Conservation (phyloP, 2,329 filamentous ascomycete species). For the Nigrograna mackinnonii region DNA sequence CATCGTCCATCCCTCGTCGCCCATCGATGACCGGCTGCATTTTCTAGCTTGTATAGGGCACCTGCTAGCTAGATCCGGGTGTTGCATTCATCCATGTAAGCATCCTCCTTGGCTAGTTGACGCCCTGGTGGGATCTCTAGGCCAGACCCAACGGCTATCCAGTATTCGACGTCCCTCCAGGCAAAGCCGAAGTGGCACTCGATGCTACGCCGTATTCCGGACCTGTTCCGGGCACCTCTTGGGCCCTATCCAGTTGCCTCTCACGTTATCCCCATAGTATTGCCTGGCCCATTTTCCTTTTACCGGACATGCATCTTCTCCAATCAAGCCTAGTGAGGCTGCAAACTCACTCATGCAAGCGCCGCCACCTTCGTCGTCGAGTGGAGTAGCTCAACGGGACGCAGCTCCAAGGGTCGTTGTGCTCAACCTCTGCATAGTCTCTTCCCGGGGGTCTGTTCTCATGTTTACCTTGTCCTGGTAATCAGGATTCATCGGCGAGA, state of each 20-base stretch:
- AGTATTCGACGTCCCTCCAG: no score
- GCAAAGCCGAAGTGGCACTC: no score
- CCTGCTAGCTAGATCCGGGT: slow-evolving; percentile 27
- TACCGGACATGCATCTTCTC: slow-evolving; percentile 18
- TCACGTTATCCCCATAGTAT: slow-evolving; percentile 23
- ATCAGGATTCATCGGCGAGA: slow-evolving; percentile 24
- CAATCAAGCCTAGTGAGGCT: slow-evolving; percentile 23
- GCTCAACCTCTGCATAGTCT: slow-evolving; percentile 25
- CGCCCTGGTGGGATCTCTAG: slow-evolving; percentile 19
- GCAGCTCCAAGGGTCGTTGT: slow-evolving; percentile 11
- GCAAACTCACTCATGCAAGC: slow-evolving; percentile 12
- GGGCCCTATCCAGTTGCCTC: slow-evolving; percentile 18
- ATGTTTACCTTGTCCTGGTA: slow-evolving; percentile 24
- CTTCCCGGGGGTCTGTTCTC: slow-evolving; percentile 23
- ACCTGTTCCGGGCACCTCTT: slow-evolving; percentile 17
- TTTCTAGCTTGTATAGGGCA: slow-evolving; percentile 6
- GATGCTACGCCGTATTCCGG: slow-evolving; percentile 26
- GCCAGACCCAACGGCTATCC: slow-evolving; percentile 17
- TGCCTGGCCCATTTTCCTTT: slow-evolving; percentile 19
- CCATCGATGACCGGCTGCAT: slow-evolving; percentile 5
- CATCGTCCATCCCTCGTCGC: slow-evolving; percentile 6
- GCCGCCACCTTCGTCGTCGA: slow-evolving; percentile 16
- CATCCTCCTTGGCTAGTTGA: slow-evolving; percentile 25
- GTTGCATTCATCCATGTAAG: slow-evolving; percentile 24
- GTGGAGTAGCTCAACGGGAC: slow-evolving; percentile 13